Base-by-base conservation (phyloP, 2,329 filamentous ascomycete species). In the Aspergillus fumigatus region DNA sequence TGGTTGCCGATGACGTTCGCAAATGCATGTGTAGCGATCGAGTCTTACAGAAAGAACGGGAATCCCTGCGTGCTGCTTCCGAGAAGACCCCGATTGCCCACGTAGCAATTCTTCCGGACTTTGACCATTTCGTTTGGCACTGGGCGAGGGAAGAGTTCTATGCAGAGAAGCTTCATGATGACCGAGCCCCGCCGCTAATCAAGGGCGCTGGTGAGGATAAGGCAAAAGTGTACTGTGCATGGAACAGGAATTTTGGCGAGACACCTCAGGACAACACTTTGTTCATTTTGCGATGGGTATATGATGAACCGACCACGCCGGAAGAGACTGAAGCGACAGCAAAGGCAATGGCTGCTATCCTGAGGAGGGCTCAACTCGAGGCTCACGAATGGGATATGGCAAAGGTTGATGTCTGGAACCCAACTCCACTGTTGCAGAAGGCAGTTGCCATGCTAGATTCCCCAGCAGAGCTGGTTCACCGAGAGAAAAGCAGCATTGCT, bases 381-480 rank as follows among this genome's bases (percentile, higher is more conserved):
- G 92, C 92, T 1, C 74, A 79, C 3, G 79, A 84, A 55, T 96
- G 90, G 88, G 77, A 82, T 48, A 84, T 90, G 75, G 79, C 80
- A 43, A 80, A 84, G 48, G 84, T 96, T 3, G 83, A 92, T 70
- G 78, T 93, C 52, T 97, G 93, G 93, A 96, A 94, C 68, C 92
- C 92, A 0, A 82, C 82, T 3, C 76, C 82, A 6, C 65, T 80
- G 60, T 70, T 86, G 26, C 61, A 77, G 51, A 69, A 75, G 56
- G 77, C 78, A 1, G 75, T 77, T 45, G 67, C 70, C 48, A 53
- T 73, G 52, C 50, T 77, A 48, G 69, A 76, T 50, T 70, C 72
- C 3, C 65, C 66, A 27, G 72, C 69, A 45, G 56, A 75, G 52
- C 59, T 80, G 29, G 67, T 78, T 38, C 73, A 78, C 47, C 73